A percentile compares a stretch with the other conserved stretches of the same genome.
phyloP scores from a whole-genome alignment of 345 rosid genomes.

The Populus tremula region DNA sequence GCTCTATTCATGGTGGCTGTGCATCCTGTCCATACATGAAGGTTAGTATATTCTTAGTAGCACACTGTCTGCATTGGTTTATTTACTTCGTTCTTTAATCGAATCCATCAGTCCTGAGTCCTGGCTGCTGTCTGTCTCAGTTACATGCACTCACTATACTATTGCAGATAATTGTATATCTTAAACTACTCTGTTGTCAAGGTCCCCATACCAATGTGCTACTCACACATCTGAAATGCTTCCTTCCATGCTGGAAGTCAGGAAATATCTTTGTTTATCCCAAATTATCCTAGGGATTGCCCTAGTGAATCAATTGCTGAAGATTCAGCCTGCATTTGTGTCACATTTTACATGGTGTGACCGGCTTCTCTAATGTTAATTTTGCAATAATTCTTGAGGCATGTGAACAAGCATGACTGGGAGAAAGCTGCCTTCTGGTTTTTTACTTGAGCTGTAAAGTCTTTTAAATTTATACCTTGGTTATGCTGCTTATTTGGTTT shows the following conservation, averaged over 20 bases:
- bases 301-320: too few relatives aligned
- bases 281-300: neutral
- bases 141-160: neutral
- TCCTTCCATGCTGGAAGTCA: neutral
- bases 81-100: neutral
- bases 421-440: neutral
- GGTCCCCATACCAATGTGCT: neutral
- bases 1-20: conserved; percentile 92
- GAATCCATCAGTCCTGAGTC: neutral
- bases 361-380: too few relatives aligned
- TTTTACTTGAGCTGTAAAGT: neutral
- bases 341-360: too few relatives aligned
- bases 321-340: too few relatives aligned
- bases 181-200: neutral
- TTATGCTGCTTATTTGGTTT: conserved; percentile 18
- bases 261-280: neutral
- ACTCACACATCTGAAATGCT: neutral
- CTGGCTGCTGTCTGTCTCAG: neutral
- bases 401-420: too few relatives aligned
- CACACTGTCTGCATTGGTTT: neutral
- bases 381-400: too few relatives aligned
- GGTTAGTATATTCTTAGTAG: conserved; percentile 38
- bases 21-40: conserved; percentile 99
- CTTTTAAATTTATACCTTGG: neutral
- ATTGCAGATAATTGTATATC: neutral